Evolutionary conservation across 2,329 filamentous ascomycete genomes (phyloP), one percentile per base, ranked within the genome.

Genomic region (Botrytis byssoidea): DNA sequence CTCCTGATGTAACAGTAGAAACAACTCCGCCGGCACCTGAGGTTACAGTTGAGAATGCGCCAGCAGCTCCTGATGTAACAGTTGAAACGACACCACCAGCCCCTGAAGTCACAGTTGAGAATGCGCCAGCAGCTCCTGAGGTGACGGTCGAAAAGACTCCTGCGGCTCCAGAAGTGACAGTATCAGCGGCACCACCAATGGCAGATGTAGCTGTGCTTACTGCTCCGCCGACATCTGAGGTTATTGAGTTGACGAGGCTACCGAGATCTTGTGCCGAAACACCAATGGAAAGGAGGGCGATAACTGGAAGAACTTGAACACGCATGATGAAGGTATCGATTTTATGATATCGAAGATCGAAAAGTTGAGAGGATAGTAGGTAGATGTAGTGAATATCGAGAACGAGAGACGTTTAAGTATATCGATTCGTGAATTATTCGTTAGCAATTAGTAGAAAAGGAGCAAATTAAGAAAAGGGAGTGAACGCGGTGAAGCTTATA

Each of bases 261-360:
- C 66, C 72, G 4, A 64, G 10, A 55, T 63, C 20, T 42, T 72
- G 44, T n/a, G 65, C 61, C 8, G 65, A 61, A 6, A 29, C 60
- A 29, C 55, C 60, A 37, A 70, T 16, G 25, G 66, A 61, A 25
- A 73, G 37, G 66, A 73, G 72, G 25, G 46, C 67, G 59, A 73
- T 42, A 22, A 64, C 35, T 32, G 66, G 72, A 32, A 73, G 66
- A 46, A 70, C 22, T 73, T 73, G 66, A 46, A 64, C 63, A 70
- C 66, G 72, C 72, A 73, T 73, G 37, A 42, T 59, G 65, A 73
- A 16, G 40, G 44, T 48, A 42, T 51, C 51, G 29, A 25, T 42
- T 18, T n/a, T 22, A 18, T 14, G 32, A 7, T 67, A 40, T 72
- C 25, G 63, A 18, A 25, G 29, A 44, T 60, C 16, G 20, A 57